phyloP scores from a whole-genome alignment of 768 basidiomycete genomes.

The Kwoniella bestiolae region DNA sequence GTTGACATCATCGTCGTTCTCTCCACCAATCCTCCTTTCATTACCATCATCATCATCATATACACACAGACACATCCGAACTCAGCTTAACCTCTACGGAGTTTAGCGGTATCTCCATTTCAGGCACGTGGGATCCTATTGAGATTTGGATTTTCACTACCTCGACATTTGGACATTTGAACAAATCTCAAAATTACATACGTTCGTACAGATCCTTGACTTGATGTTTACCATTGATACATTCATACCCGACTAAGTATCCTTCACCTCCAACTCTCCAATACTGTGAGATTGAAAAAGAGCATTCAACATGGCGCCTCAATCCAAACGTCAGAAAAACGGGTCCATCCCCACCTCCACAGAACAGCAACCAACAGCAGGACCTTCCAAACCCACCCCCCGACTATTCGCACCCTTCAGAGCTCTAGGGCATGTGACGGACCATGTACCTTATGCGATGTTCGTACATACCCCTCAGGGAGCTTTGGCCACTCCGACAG shows the following conservation, averaged over 20 bases:
- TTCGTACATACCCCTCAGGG: constrained; percentile 85
- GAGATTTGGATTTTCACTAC: too few species aligned
- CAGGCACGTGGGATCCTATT: not conserved
- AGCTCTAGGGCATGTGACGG: constrained; percentile 91
- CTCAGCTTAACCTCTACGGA: too few species aligned
- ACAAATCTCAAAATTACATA: too few species aligned
- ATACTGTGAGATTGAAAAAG: too few species aligned
- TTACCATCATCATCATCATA: too few species aligned
- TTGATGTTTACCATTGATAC: too few species aligned
- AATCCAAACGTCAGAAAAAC: constrained; percentile 18
- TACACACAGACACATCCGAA: too few species aligned
- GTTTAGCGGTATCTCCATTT: not conserved
- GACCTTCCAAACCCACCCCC: constrained; percentile 29
- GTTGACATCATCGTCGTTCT: not conserved
- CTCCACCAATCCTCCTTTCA: too few species aligned
- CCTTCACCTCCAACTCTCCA: too few species aligned
- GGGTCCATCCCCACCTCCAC: not conserved
- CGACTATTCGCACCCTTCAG: constrained; percentile 87
- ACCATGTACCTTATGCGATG: constrained; percentile 83
- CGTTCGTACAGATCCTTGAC: too few species aligned
- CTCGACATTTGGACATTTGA: too few species aligned
- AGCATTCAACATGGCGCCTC: constrained; percentile 21
- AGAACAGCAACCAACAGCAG: constrained; percentile 27
- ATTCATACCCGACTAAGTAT: too few species aligned
- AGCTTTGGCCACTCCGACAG: constrained; percentile 76